Base-by-base conservation (phyloP, 306 rosid species). In the Fragaria ananassa region DNA sequence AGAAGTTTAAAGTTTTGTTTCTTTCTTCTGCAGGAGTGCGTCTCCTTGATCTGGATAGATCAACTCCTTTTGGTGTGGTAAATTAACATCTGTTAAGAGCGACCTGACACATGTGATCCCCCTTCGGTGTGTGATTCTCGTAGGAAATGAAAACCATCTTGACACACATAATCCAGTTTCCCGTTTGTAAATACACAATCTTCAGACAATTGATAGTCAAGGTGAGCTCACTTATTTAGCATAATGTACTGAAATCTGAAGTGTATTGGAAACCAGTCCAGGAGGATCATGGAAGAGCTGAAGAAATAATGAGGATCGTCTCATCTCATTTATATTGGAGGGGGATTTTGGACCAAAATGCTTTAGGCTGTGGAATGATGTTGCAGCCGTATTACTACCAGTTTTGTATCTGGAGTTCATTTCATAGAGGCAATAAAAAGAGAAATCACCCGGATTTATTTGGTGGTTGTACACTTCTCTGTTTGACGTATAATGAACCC, bases 21-120 rank as follows among this genome's bases (percentile, higher is more conserved):
- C 42, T 34, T 54, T 46, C 80, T 61, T 66, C 34, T 82, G 87
- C 97, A 89, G 94, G 91, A 89, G 76, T 80, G 85, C 74, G 34
- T 82, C 84, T 69, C 88, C 86, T 31, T 79, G 83, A 74, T 72
- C 68, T 85, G 74, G 63, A 42, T 69, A 14, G 12, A 34, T 63
- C 14, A 17, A 17, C 45, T 6, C 35, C 12, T 31, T 5, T 61
- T 17, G 15, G 41, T 29, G n/a, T 6, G 37, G 67, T 61, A 61
- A 29, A 61, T 31, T 60, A 60, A 27, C 67, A 13, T 37, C 35
- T 37, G 65, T 73, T 73, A 42, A 21, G 18, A 47, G 68, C 68
- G 37, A 35, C 66, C 66, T 8, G 54, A 41, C 3, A 35, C 18
- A 10, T 54, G 50, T 8, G 42, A 23, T 23, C 13, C 19, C 29